Conservation (phyloP, 306 rosid genomes). For the Calophaca sinica region DNA sequence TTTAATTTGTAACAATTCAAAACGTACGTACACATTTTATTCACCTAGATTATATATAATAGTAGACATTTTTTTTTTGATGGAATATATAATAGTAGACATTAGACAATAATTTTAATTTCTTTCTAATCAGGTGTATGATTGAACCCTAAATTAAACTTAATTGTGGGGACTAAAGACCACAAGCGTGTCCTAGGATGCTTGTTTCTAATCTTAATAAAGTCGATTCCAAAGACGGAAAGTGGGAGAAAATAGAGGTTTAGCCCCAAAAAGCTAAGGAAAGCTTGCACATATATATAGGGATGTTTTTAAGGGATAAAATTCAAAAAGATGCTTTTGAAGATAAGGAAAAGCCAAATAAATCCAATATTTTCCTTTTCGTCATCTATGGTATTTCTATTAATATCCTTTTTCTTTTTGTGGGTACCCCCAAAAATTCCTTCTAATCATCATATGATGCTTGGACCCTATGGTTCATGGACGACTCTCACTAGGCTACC, state of each 20-base stretch:
- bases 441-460: conserved; percentile 59
- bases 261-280: conserved; percentile 43
- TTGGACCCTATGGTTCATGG: conserved; percentile 52
- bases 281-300: conserved; percentile 39
- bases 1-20: conserved; percentile 9
- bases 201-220: conserved; percentile 47
- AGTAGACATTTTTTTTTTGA: too few relatives aligned
- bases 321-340: conserved; percentile 52
- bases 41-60: background rate
- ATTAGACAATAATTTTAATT: background rate
- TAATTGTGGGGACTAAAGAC: conserved; percentile 55
- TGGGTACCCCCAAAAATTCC: conserved; percentile 61
- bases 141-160: conserved; percentile 49
- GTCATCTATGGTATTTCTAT: conserved; percentile 48
- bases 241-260: conserved; percentile 47
- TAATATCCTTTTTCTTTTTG: conserved; percentile 22
- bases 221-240: conserved; percentile 53
- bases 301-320: conserved; percentile 39
- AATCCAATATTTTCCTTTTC: conserved; percentile 62
- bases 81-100: too few relatives aligned
- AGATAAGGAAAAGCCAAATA: conserved; percentile 53
- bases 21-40: conserved; percentile 11
- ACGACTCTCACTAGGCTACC: conserved; percentile 39
- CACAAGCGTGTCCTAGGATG: conserved; percentile 67
- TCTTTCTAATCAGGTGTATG: conserved; percentile 33